These are phyloP conservation scores for Phoenix roebelenii DNA, from an alignment of 176 grass and related monocot species.

Conservation along the genomic window DNA sequence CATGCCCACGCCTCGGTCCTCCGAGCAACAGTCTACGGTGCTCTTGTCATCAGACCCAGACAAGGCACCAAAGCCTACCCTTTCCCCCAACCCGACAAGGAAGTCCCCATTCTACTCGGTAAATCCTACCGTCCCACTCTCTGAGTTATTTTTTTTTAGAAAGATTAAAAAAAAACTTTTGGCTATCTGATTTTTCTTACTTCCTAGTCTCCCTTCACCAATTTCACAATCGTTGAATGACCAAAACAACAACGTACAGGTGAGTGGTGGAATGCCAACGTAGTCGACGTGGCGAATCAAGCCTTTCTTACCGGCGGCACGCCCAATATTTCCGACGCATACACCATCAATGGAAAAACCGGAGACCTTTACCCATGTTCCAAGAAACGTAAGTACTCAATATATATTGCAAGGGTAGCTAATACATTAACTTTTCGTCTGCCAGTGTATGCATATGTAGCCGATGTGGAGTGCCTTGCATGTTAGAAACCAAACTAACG, in stretches of 20 bases:
- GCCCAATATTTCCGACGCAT: not conserved
- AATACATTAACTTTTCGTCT: too few relatives aligned
- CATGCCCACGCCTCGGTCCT: slow-evolving; percentile 3
- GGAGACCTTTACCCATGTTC: slow-evolving; percentile 2
- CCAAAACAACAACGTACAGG: slow-evolving; percentile 10
- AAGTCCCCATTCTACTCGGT: slow-evolving; percentile 3
- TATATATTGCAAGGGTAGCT: too few relatives aligned
- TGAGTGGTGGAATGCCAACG: slow-evolving; percentile 68
- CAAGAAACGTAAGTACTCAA: slow-evolving; percentile 22
- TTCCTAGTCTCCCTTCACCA: too few relatives aligned
- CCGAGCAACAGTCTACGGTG: slow-evolving; percentile 6
- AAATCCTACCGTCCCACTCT: not conserved
- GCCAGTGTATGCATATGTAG: too few relatives aligned
- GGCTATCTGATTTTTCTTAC: too few relatives aligned
- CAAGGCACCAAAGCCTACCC: not conserved
- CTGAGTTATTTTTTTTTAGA: not conserved
- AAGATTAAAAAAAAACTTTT: too few relatives aligned
- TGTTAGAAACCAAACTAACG: too few relatives aligned
- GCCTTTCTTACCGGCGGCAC: not conserved
- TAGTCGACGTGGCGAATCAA: slow-evolving; percentile 14
- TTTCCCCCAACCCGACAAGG: not conserved
- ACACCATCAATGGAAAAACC: slow-evolving; percentile 43
- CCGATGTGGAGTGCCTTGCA: too few relatives aligned
- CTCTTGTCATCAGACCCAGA: slow-evolving; percentile 4
- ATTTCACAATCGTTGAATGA: too few relatives aligned